Evolutionary conservation across 805 yeast species (phyloP), one percentile per base, ranked within the genome.

Genomic region (Pichia cephalocereana): DNA sequence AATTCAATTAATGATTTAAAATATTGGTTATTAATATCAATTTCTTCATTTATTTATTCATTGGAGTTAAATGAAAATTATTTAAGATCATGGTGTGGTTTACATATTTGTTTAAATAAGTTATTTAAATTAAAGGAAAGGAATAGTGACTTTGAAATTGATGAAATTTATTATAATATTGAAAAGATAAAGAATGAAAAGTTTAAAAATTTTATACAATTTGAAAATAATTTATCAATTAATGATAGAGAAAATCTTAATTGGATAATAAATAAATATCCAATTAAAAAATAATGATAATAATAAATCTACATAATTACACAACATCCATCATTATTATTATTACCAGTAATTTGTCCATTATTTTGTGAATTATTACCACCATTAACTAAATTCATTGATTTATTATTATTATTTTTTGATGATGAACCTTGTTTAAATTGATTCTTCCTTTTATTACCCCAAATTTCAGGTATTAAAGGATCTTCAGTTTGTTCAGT

Each of bases 21-120:
- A 17, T 43, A 46, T 14, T 52, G 54, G 54, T 26, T 49, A 15
- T n/a, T 30, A 19, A 18, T 45, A n/a, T 43, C 49, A 9, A 48
- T 54, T 15, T 43, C 49, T 4, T 53, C 49, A n/a, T 54, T 53
- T 43, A 46, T 52, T 4, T 39, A 95, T 54, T 67, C 89, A 9
- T 80, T 88, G 7, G 98, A 93, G 63, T 69, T 90, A 38, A 81
- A 87, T 57, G 84, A 83, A 41, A 69, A 71, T 32, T 84, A 78
- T 61, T 65, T 76, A 19, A 74, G 87, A 54, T 84, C 87, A 15
- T 90, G 62, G 63, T 54, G 65, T 53, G 67, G 67, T 3, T 53
- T 61, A 18, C 52, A 50, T 36, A 59, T 58, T 14, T 39, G 59
- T 14, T 48, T 40, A 10, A 30, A 30, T 18, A 17, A 30, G 3